These are phyloP conservation scores for Diaporthe caulivora DNA, from an alignment of 2,329 filamentous ascomycete species.

Conservation along the genomic window DNA sequence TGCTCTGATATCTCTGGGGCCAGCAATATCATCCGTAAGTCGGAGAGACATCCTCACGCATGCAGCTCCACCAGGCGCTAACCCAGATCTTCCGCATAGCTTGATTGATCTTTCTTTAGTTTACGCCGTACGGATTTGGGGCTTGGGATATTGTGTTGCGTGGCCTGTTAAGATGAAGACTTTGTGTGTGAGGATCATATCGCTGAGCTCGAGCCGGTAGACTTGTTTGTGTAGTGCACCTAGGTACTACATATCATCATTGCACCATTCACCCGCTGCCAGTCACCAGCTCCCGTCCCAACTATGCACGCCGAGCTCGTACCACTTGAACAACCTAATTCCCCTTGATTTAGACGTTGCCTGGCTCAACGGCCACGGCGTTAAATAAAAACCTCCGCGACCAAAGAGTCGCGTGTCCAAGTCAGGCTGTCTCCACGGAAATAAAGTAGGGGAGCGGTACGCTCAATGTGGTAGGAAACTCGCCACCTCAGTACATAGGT, in stretches of 20 bases:
- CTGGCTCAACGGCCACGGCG: neutral
- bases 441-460: neutral
- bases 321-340: neutral
- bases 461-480: conserved; percentile 9
- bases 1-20: neutral
- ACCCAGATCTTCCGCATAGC: neutral
- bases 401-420: neutral
- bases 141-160: neutral
- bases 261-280: neutral
- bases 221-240: no score
- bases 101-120: neutral
- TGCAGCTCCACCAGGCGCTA: neutral
- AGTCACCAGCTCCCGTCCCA: neutral
- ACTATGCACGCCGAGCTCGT: neutral
- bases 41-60: neutral
- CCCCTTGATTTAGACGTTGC: neutral
- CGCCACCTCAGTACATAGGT: neutral
- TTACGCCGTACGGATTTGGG: neutral
- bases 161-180: neutral
- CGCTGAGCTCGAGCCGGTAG: no score
- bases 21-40: neutral
- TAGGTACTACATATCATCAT: no score
- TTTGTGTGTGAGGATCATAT: no score
- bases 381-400: neutral
- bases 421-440: neutral